Conservation (phyloP, 2,329 filamentous ascomycete genomes). For the Tolypocladium endophyticum region DNA sequence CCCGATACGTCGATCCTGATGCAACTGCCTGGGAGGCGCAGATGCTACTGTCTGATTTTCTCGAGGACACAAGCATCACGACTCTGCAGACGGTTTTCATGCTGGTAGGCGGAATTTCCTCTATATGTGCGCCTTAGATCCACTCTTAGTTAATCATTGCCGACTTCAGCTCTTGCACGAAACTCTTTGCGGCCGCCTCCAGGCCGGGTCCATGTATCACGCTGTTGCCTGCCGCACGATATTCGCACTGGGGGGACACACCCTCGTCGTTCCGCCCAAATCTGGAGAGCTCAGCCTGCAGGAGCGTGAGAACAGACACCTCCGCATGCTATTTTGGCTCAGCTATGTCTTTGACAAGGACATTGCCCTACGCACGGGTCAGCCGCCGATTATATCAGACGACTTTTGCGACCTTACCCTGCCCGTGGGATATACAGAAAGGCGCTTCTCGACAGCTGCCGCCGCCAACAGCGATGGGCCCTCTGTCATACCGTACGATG, state of each 20-base stretch:
- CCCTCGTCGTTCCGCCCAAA: conserved; percentile 6
- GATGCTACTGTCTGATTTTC: conserved; percentile 27
- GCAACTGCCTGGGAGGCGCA: conserved; percentile 28
- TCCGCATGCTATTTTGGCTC: conserved; percentile 41
- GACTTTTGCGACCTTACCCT: conserved; percentile 42
- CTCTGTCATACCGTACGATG: background rate
- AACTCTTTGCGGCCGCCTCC: conserved; percentile 33
- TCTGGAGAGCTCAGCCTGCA: conserved; percentile 5
- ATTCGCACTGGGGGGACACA: conserved; percentile 38
- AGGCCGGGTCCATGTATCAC: conserved; percentile 31
- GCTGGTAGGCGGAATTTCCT: conserved; percentile 26
- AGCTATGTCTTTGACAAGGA: conserved; percentile 46
- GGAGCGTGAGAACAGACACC: conserved; percentile 19
- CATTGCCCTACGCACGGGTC: conserved; percentile 40
- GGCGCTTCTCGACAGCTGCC: conserved; percentile 6
- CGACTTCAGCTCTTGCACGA: conserved; percentile 27
- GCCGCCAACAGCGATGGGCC: too few relatives aligned
- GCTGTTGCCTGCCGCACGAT: conserved; percentile 35
- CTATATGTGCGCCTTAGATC: too few relatives aligned
- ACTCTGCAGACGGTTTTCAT: conserved; percentile 35
- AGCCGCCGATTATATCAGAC: conserved; percentile 38
- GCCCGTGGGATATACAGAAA: conserved; percentile 22
- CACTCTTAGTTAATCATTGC: background rate
- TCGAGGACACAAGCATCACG: conserved; percentile 31
- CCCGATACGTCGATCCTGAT: conserved; percentile 26